Evolutionary conservation across 352 stramenopile genomes (phyloP).

Genomic region (Globisporangium takayamanum): DNA sequence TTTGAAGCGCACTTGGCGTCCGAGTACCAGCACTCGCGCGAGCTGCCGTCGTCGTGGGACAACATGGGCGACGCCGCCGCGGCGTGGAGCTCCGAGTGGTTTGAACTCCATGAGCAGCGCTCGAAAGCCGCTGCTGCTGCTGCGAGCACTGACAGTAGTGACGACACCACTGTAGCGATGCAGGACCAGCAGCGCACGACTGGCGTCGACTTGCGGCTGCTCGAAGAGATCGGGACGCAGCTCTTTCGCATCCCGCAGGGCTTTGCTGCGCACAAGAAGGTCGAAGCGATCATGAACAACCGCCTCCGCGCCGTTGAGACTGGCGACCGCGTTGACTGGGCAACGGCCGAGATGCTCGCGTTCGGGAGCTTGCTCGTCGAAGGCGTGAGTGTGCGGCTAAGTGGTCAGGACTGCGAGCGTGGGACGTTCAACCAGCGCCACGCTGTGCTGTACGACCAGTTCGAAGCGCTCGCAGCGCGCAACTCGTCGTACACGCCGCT

Average conservation of each 20-base stretch:
- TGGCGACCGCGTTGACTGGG: slow-evolving; percentile 82
- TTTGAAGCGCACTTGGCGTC: slow-evolving; percentile 60
- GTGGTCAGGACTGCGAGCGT: slow-evolving; percentile 85
- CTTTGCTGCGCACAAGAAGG: slow-evolving; percentile 82
- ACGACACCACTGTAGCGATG: too few relatives aligned
- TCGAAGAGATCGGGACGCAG: slow-evolving; percentile 69
- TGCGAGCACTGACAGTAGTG: background rate
- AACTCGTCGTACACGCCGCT: slow-evolving; percentile 94
- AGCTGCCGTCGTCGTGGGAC: slow-evolving; percentile 71
- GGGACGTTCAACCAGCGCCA: slow-evolving; percentile 89
- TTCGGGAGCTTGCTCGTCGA: slow-evolving; percentile 83
- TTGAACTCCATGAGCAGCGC: slow-evolving; percentile 22
- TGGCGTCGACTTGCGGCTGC: slow-evolving; percentile 63
- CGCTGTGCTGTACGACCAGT: slow-evolving; percentile 86
- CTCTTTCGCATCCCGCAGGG: slow-evolving; percentile 75
- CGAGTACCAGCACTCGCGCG: slow-evolving; percentile 70
- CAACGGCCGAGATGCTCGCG: slow-evolving; percentile 82
- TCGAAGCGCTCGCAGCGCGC: slow-evolving; percentile 55
- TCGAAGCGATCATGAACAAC: slow-evolving; percentile 86
- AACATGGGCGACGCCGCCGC: slow-evolving; percentile 51
- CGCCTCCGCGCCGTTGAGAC: slow-evolving; percentile 71
- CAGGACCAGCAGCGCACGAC: slow-evolving; percentile 17
- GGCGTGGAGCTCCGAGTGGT: slow-evolving; percentile 64
- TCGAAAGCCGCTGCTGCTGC: background rate
- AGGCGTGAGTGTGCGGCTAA: slow-evolving; percentile 77